Conservation (phyloP, 2,329 filamentous ascomycete genomes). For the Penicillium sp. region DNA sequence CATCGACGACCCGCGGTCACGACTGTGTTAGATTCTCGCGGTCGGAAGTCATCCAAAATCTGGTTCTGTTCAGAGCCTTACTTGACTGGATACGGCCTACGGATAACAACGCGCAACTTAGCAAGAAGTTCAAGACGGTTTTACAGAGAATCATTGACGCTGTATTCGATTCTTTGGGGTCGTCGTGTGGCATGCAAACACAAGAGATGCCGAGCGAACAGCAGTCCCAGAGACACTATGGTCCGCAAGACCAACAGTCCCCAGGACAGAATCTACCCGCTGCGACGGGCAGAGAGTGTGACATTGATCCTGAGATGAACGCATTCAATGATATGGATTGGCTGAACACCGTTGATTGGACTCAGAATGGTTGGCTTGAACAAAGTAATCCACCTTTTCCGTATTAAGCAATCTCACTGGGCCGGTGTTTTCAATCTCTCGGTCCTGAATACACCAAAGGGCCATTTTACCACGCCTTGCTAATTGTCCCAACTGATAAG, state of each 20-base stretch:
- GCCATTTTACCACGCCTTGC: not conserved
- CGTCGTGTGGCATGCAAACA: not conserved
- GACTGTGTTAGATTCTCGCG: not conserved
- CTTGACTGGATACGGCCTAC: conserved; percentile 1
- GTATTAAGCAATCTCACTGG: not conserved
- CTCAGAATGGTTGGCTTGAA: conserved; percentile 1
- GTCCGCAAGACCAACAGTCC: not conserved
- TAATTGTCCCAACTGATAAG: not conserved
- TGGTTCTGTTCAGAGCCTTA: not conserved
- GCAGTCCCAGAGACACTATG: not conserved
- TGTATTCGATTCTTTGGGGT: not conserved
- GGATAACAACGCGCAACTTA: not conserved
- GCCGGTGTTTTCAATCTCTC: not conserved
- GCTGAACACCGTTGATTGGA: conserved; percentile 4
- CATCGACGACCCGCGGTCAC: not conserved
- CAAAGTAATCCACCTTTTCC: not conserved
- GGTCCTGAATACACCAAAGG: too few species aligned
- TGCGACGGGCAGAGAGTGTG: not conserved
- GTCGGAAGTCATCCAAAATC: not conserved
- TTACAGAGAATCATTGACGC: not conserved
- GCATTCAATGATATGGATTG: conserved; percentile 1
- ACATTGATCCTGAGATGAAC: not conserved
- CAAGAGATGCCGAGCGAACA: not conserved
- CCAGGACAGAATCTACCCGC: too few species aligned
- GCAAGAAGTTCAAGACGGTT: not conserved